phyloP scores from a whole-genome alignment of 306 rosid species.

The Betula pendula region DNA sequence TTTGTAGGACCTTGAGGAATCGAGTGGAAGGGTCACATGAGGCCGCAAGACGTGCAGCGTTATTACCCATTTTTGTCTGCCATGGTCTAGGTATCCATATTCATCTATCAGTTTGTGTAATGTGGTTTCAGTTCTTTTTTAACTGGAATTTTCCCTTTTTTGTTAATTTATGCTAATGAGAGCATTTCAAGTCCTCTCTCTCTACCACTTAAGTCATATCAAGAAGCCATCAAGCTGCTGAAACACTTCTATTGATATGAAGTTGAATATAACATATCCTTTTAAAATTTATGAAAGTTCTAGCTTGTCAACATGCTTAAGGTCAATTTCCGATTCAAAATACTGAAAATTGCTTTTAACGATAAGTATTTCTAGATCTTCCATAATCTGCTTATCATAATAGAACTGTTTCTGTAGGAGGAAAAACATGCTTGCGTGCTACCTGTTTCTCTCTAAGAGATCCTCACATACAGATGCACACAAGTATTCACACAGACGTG shows the following conservation, averaged over 20 bases:
- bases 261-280: constrained; percentile 4
- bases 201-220: neutral
- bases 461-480: neutral
- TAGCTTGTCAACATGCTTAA: neutral
- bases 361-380: constrained; percentile 1
- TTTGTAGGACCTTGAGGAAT: constrained; percentile 62
- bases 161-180: constrained; percentile 8
- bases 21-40: constrained; percentile 59
- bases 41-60: constrained; percentile 77
- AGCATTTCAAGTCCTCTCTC: neutral
- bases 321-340: constrained; percentile 4
- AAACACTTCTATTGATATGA: neutral
- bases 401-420: neutral
- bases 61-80: constrained; percentile 72
- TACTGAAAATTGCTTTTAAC: constrained; percentile 5
- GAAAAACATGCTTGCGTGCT: neutral
- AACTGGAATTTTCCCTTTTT: neutral
- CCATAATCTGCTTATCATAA: neutral
- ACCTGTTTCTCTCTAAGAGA: neutral
- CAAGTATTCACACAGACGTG: neutral
- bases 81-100: constrained; percentile 78
- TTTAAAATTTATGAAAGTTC: neutral
- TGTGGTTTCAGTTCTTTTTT: constrained; percentile 19
- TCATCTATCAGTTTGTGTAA: constrained; percentile 11
- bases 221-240: constrained; percentile 4